phyloP scores from a whole-genome alignment of 257 asterid species.

The Plantago major region DNA sequence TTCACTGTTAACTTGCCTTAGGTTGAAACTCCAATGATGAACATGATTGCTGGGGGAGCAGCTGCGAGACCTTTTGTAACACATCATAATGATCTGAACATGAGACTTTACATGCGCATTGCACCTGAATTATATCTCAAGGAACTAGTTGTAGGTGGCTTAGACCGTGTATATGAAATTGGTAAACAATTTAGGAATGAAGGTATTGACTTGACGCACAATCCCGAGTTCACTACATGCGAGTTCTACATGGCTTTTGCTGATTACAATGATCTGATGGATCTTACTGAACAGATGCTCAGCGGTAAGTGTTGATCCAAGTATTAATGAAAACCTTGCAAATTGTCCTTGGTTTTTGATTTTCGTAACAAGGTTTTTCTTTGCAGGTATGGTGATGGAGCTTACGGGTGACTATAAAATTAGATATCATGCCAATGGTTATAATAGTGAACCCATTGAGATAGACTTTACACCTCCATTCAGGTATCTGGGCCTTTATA shows the following conservation, averaged over 20 bases:
- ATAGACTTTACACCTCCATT: conserved; percentile 98
- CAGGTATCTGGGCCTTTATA: conserved; percentile 40
- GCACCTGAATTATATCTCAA: conserved; percentile 88
- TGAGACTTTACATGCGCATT: conserved; percentile 79
- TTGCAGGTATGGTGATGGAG: conserved; percentile 82
- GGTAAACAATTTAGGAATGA: conserved; percentile 91
- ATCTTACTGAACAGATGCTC: conserved; percentile 75
- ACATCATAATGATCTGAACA: conserved; percentile 78
- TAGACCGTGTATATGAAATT: conserved; percentile 86
- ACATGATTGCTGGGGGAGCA: conserved; percentile 82
- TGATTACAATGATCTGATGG: conserved; percentile 84
- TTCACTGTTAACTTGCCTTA: conserved; percentile 17
- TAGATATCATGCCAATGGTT: conserved; percentile 82
- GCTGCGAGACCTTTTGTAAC: conserved; percentile 89
- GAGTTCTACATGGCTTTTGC: conserved; percentile 93
- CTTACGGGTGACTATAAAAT: conserved; percentile 83
- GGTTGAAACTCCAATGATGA: conserved; percentile 97
- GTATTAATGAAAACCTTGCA: conserved; percentile 20
- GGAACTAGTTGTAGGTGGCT: conserved; percentile 86
- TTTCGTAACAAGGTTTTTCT: conserved; percentile 1
- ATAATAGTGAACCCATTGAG: conserved; percentile 66
- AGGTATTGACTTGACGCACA: conserved; percentile 90
- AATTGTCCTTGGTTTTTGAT: neutral
- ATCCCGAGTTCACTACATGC: conserved; percentile 94
- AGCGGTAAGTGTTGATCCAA: conserved; percentile 30